Evolutionary conservation across 176 grass and related monocot genomes (phyloP).

Genomic region (Areca catechu): DNA sequence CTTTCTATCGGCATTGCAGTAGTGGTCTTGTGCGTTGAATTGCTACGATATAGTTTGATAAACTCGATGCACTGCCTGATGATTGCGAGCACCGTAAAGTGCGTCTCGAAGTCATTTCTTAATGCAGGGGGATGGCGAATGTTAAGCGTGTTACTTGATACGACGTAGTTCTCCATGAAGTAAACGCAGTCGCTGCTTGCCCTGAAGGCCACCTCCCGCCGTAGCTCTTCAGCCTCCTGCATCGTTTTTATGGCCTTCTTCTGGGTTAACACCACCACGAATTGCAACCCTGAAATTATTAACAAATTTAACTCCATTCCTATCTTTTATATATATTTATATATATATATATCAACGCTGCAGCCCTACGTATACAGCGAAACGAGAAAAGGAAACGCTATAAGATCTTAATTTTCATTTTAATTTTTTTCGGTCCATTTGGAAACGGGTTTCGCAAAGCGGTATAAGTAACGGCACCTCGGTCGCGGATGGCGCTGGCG

Average conservation of each 20-base stretch:
- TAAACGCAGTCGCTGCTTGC: conserved; percentile 74
- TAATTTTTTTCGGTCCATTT: too few relatives aligned
- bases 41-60: conserved; percentile 52
- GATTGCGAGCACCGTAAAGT: conserved; percentile 60
- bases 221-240: conserved; percentile 62
- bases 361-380: too few relatives aligned
- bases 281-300: conserved; percentile 46
- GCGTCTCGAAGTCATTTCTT: conserved; percentile 72
- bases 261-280: conserved; percentile 71
- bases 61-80: conserved; percentile 84
- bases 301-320: too few relatives aligned
- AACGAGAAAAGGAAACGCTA: too few relatives aligned
- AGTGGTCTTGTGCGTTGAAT: not conserved
- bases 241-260: conserved; percentile 55
- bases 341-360: too few relatives aligned
- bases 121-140: conserved; percentile 33
- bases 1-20: too few relatives aligned
- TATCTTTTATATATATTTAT: too few relatives aligned
- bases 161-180: conserved; percentile 89
- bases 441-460: too few relatives aligned
- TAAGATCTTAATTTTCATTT: too few relatives aligned
- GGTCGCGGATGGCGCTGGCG: conserved; percentile 29
- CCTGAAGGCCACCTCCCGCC: conserved; percentile 58
- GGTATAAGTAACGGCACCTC: conserved; percentile 33
- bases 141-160: conserved; percentile 27